Evolutionary conservation across 2,329 filamentous ascomycete species (phyloP), one percentile per base, ranked within the genome.

Genomic region (Fusarium illudens): DNA sequence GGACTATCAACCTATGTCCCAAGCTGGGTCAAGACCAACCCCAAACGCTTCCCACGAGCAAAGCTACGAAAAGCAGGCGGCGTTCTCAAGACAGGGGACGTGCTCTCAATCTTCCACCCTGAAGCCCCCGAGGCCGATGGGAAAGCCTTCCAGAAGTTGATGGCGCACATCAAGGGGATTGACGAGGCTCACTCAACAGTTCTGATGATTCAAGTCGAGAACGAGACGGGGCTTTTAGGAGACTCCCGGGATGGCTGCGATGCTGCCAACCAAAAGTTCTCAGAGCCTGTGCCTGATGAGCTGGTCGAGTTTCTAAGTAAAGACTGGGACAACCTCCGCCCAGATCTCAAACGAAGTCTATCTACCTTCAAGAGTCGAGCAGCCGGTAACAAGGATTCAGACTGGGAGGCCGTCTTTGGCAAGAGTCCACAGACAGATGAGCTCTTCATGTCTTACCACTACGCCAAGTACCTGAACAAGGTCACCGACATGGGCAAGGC

Each of bases 201-300:
- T 1, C 65, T 86, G 9, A 86, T 85, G 84, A 79, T 85, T 1
- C 84, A 86, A 62, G 83, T 86, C 4, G 82, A 86, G 71, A 86
- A 86, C 52, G 83, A 86, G 68, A 76, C 75, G 0, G 83, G 84
- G 0, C 55, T 85, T 4, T 75, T 86, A 1, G 82, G 83, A 0
- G 83, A 85, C 63, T 84, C 79, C 4, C 76, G 82, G 25, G 84
- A 85, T 63, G 74, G 79, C 4, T 79, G 75, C n/a, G 62, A 69
- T 4, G 66, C 67, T 8, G 82, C 81, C 6, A 75, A 82, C 15
- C 62, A 76, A 3, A 17, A n/a, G 1, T 68, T 68, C 15, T 6
- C 20, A 2, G 19, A 58, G 15, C 58, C 61, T 6, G 64, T 67
- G 12, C 66, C 64, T 4, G 22, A 30, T 5, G 51, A 65, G 3